Base-by-base conservation (phyloP, 2,329 filamentous ascomycete species). In the Talaromyces albobiverticillius region DNA sequence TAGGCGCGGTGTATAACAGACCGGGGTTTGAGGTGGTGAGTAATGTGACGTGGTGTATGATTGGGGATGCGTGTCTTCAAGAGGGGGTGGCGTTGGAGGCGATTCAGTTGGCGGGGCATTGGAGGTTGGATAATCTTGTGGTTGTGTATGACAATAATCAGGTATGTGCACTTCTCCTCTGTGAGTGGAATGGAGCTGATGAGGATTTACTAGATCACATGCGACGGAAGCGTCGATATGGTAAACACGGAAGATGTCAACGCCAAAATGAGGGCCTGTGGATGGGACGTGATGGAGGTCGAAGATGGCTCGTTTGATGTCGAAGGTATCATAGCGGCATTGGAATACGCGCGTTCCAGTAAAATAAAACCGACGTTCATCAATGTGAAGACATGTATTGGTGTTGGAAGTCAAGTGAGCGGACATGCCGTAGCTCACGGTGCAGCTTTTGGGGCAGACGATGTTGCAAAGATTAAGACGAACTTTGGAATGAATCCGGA, bases 71-170 rank as follows among this genome's bases (percentile, higher is more conserved):
- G 5, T 84, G 82, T 60, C 68, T 84, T 16, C 79, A 82, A 59
- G 82, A 84, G 63, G 82, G 82, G 25, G 80, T 84, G 1, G 77
- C 72, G 0, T 69, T 83, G 2, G 82, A 85, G 62, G 78, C 82
- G 0, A 77, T 85, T 46, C 76, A 76, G 3, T 74, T 83, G 5
- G 81, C 81, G 5, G 82, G 81, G 1, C 80, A 83, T 62, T 74
- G 76, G 64, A 75, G 72, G 58, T 70, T 85, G 9, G 77, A 80
- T 67, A 84, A 84, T 63, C 67, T 85, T 1, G 77, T 76, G 3
- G 66, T 84, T 23, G 78, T 83, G 45, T 84, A 84, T 59, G 82
- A 84, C 59, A 84, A 85, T 66, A 84, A 84, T 63, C 78, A 82
- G 23, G 43, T 46, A 18, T 3, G 13, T 18, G n/a, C n/a, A n/a